Conservation (phyloP, 805 yeast species). For the Saccharomycopsis fermentans region DNA sequence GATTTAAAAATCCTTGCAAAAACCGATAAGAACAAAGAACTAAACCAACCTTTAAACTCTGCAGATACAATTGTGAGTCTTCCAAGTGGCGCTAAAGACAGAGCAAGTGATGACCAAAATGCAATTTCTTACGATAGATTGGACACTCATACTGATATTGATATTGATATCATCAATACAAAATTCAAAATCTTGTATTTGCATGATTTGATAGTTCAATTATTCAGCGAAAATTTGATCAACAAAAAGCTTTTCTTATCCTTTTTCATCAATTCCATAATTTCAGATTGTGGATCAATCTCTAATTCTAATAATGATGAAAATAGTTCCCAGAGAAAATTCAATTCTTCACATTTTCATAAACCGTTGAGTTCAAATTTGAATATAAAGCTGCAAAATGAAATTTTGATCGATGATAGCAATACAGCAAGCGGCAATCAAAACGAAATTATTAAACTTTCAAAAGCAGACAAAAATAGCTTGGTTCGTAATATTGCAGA, state of each 20-base stretch:
- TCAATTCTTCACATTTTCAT: background rate
- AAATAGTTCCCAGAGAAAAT: background rate
- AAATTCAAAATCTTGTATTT: slow-evolving; percentile 47
- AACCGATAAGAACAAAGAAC: background rate
- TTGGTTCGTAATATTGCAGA: background rate
- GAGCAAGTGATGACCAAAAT: background rate
- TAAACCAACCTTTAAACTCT: background rate
- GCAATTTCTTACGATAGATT: background rate
- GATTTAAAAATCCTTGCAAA: background rate
- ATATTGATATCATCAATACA: slow-evolving; percentile 26
- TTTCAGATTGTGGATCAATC: slow-evolving; percentile 25
- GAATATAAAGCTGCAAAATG: background rate
- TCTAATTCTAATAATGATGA: background rate
- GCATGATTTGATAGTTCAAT: slow-evolving; percentile 46
- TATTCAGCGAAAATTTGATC: slow-evolving; percentile 59
- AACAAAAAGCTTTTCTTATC: slow-evolving; percentile 52
- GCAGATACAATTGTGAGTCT: background rate
- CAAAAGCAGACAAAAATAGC: background rate
- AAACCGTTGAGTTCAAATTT: background rate
- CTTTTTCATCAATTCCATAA: slow-evolving; percentile 45
- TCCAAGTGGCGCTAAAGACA: background rate
- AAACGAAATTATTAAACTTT: background rate
- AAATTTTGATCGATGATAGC: background rate
- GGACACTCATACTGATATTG: background rate
- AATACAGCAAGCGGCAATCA: background rate